A percentile compares a stretch with the other conserved stretches of the same genome.
Evolutionary conservation across 208 protist genomes (phyloP).

Genomic region (Acanthamoeba culbertsoni): DNA sequence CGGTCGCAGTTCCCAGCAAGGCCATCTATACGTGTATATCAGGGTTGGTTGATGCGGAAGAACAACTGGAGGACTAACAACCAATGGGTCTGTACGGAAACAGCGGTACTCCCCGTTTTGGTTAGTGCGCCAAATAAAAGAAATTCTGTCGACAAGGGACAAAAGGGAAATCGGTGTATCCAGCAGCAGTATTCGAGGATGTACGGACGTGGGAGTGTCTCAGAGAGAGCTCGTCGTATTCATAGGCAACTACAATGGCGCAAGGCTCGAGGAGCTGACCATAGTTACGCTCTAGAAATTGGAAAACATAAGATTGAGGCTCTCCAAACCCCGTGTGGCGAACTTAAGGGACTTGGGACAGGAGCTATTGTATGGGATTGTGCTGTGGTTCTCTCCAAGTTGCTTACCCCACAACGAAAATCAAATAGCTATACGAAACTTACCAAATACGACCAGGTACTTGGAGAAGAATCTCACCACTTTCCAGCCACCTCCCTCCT

Average conservation of each 20-base stretch:
- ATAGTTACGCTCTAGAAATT: neutral
- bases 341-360: neutral
- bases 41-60: no score
- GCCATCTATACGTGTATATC: no score
- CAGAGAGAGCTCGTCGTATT: neutral
- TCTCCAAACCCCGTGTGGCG: neutral
- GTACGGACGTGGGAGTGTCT: neutral
- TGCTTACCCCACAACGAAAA: neutral
- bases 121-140: neutral
- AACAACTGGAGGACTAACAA: no score
- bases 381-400: constrained; percentile 57
- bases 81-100: no score
- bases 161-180: no score
- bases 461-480: neutral
- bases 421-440: neutral
- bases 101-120: no score
- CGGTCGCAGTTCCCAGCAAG: no score
- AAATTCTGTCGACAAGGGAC: neutral
- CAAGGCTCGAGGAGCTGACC: neutral
- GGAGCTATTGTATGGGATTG: constrained; percentile 45
- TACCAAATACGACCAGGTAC: neutral
- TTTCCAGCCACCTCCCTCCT: neutral
- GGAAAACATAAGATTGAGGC: neutral
- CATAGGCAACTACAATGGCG: constrained; percentile 9
- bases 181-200: neutral